phyloP scores from a whole-genome alignment of 2,329 filamentous ascomycete genomes.

The Diaporthe helianthi region DNA sequence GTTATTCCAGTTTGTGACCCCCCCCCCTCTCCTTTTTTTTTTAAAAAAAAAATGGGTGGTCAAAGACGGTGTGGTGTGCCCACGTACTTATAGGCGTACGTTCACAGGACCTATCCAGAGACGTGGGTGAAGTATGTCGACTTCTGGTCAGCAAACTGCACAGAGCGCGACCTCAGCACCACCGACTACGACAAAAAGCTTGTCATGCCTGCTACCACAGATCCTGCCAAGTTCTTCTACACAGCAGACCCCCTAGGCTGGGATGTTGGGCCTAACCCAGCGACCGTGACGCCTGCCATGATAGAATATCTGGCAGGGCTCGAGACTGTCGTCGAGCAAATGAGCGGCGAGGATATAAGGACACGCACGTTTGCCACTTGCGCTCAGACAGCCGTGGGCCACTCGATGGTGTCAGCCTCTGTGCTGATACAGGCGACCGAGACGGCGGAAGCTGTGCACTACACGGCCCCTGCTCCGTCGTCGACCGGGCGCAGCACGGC shows the following conservation, averaged over 20 bases:
- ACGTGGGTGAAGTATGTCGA: slow-evolving; percentile 12
- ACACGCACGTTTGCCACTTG: slow-evolving; percentile 14
- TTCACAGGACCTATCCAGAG: slow-evolving; percentile 4
- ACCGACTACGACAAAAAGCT: slow-evolving; percentile 15
- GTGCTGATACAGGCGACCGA: neutral
- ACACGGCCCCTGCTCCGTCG: slow-evolving; percentile 3
- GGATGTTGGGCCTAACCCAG: slow-evolving; percentile 1
- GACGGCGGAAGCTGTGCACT: slow-evolving; percentile 9
- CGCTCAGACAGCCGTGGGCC: slow-evolving; percentile 14
- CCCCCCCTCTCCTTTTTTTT: too few species aligned
- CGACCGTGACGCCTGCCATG: slow-evolving; percentile 9
- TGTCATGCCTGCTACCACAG: neutral
- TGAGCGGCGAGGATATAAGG: slow-evolving; percentile 5
- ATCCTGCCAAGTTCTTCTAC: slow-evolving; percentile 20
- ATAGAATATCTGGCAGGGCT: slow-evolving; percentile 11
- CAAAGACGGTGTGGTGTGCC: neutral
- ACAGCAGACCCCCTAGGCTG: neutral
- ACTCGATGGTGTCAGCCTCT: slow-evolving; percentile 5
- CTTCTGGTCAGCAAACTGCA: slow-evolving; percentile 22
- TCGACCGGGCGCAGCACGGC: slow-evolving; percentile 3
- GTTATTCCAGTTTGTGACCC: neutral
- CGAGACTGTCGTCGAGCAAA: slow-evolving; percentile 6
- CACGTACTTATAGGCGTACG: neutral
- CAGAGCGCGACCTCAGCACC: slow-evolving; percentile 5
- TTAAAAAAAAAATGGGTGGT: too few species aligned